These are phyloP conservation scores for Talaromyces stipitatus DNA, from an alignment of 495 filamentous ascomycete species.

Conservation along the genomic window DNA sequence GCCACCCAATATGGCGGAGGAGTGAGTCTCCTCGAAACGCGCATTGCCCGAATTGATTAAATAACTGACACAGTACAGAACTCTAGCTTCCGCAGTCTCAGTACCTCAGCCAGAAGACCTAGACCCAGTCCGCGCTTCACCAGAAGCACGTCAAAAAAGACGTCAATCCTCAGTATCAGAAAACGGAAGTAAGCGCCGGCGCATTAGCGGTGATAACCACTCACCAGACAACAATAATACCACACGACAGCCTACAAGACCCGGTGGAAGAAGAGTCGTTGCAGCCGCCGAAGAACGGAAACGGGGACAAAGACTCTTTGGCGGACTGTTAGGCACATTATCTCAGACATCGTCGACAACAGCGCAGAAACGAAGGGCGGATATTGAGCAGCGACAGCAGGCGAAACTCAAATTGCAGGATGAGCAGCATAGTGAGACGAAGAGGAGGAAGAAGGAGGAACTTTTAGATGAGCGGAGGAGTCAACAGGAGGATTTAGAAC, in stretches of 20 bases:
- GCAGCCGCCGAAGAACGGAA: slow-evolving; percentile 65
- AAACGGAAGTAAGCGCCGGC: slow-evolving; percentile 48
- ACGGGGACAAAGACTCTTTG: slow-evolving; percentile 84
- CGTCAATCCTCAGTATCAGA: slow-evolving; percentile 50
- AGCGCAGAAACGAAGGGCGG: slow-evolving; percentile 69
- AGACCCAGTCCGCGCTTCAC: slow-evolving; percentile 12
- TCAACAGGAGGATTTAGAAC: slow-evolving; percentile 72
- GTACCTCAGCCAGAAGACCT: slow-evolving; percentile 43
- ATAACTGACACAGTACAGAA: slow-evolving; percentile 5
- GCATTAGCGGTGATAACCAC: slow-evolving; percentile 29
- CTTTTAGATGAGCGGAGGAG: slow-evolving; percentile 50
- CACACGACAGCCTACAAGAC: slow-evolving; percentile 16
- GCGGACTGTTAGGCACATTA: slow-evolving; percentile 77
- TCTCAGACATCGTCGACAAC: slow-evolving; percentile 64
- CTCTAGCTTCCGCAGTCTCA: slow-evolving; percentile 60
- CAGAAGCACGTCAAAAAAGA: slow-evolving; percentile 41
- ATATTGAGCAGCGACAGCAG: slow-evolving; percentile 86
- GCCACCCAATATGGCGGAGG: slow-evolving; percentile 7
- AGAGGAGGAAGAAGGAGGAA: slow-evolving; percentile 54
- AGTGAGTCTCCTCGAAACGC: slow-evolving; percentile 3
- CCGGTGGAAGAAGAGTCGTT: slow-evolving; percentile 32
- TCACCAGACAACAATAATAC: slow-evolving; percentile 12
- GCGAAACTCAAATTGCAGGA: slow-evolving; percentile 71
- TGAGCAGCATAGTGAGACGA: slow-evolving; percentile 61
- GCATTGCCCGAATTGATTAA: neutral